phyloP scores from a whole-genome alignment of 202 grass and related monocot species.

The Digitaria exilis region DNA sequence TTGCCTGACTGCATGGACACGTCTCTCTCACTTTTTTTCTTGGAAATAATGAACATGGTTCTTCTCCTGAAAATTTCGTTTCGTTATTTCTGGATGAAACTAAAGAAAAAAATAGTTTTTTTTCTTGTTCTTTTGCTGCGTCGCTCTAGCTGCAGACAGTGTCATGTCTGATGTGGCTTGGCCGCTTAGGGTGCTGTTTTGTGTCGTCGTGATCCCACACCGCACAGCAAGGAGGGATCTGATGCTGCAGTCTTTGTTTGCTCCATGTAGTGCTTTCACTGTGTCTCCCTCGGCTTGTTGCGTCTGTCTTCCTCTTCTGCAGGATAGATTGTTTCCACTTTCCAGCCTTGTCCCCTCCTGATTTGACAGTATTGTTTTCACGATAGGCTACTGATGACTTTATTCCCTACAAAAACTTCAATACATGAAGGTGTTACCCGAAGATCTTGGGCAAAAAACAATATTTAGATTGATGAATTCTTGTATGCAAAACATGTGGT shows the following conservation, averaged over 20 bases:
- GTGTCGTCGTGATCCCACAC: constrained; percentile 34
- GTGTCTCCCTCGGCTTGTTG: constrained; percentile 35
- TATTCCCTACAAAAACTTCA: constrained; percentile 6
- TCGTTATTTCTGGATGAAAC: constrained; percentile 6
- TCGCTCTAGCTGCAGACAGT: constrained; percentile 15
- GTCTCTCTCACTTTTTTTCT: no score
- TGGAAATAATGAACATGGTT: neutral
- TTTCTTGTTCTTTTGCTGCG: neutral
- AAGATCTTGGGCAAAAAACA: neutral
- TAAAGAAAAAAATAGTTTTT: neutral
- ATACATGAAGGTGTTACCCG: neutral
- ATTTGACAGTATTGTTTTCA: constrained; percentile 45
- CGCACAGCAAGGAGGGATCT: constrained; percentile 19
- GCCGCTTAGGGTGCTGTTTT: constrained; percentile 15
- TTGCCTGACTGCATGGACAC: neutral
- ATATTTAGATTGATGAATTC: neutral
- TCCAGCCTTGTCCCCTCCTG: constrained; percentile 8
- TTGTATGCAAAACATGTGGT: neutral
- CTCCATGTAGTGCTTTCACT: constrained; percentile 25
- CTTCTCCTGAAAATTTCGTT: neutral
- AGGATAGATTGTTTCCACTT: constrained; percentile 26
- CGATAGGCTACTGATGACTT: neutral
- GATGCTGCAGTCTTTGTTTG: constrained; percentile 29
- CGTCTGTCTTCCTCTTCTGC: constrained; percentile 16
- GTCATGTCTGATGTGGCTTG: constrained; percentile 4